Percentiles rank a stretch among this genome's conserved stretches.
These are phyloP conservation scores for Talaromyces sp. DNA, from an alignment of 2,329 filamentous ascomycete species.

Conservation along the genomic window DNA sequence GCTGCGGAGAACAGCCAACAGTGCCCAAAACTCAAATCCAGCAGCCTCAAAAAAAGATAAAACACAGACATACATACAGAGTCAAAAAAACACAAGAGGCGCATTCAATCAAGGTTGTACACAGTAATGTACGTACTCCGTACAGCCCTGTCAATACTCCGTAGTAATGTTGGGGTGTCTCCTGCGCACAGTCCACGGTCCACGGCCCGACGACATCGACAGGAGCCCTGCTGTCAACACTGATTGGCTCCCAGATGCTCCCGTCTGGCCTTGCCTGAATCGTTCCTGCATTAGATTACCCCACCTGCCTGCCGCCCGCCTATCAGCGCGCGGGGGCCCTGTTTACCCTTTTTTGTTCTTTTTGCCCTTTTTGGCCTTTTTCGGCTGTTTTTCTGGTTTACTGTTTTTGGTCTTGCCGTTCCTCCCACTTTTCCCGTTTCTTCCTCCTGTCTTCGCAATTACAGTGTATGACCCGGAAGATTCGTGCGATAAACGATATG, in stretches of 20 bases:
- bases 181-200: background rate
- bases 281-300: slow-evolving; percentile 8
- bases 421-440: background rate
- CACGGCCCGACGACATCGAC: background rate
- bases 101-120: too few relatives aligned
- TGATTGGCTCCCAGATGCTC: background rate
- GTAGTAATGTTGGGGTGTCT: too few relatives aligned
- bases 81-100: background rate
- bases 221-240: background rate
- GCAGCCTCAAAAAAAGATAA: background rate
- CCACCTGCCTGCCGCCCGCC: background rate
- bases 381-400: background rate
- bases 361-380: background rate
- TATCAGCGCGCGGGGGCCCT: background rate
- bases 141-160: too few relatives aligned
- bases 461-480: too few relatives aligned
- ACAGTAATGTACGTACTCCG: too few relatives aligned
- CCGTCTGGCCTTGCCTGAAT: background rate
- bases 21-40: background rate
- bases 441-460: too few relatives aligned
- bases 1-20: background rate
- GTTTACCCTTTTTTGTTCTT: background rate
- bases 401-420: background rate
- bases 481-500: too few relatives aligned
- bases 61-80: background rate